Evolutionary conservation across 2,329 filamentous ascomycete genomes (phyloP), one percentile per base, ranked within the genome.

Genomic region (Atkinsonella hypoxylon): DNA sequence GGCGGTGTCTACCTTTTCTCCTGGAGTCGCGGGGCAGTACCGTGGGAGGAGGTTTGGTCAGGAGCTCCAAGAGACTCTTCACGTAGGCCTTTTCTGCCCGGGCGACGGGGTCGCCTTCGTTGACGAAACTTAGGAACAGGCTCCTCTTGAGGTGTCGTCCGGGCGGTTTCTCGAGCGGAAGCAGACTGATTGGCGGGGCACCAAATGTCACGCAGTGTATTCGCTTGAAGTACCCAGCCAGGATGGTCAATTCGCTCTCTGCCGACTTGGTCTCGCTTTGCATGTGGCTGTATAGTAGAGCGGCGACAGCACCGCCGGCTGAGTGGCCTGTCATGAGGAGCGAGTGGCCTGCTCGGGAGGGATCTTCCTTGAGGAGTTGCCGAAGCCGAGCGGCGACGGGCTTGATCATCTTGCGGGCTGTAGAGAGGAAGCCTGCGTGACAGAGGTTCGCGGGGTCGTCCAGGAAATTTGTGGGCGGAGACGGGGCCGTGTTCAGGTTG

Each of bases 131-230:
- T 48, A 88, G 75, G 62, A 95, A 95, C 4, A 91, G 63, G 51
- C 81, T 89, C 61, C 86, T 89, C 30, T 73, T 66, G 20, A 78
- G 64, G 12, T 71, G 64, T 0, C 65, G 62, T 1, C 64, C 65
- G 4, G 73, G 58, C 0, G 85, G 82, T 56, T 79, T 85, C 30
- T 72, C 61, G 2, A 94, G 67, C 0, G 88, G 86, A 1, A 85
- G 71, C 0, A 89, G 72, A 18, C 82, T 85, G 2, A 94, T 73
- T 0, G 89, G 88, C 1, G 89, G 89, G 0, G 87, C 77, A n/a
- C 89, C 89, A 58, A 94, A 94, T 0, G 85, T 90, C 40, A 94
- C 72, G 66, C 89, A 95, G 65, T 95, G 88, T 3, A 94, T 76
- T 41, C 87, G 75, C 60, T 83, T 85, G 69, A 95, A 93, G 65